A percentile compares a stretch with the other conserved stretches of the same genome.
These are phyloP conservation scores for Quercus robur DNA, from an alignment of 306 rosid genomes.

Conservation along the genomic window DNA sequence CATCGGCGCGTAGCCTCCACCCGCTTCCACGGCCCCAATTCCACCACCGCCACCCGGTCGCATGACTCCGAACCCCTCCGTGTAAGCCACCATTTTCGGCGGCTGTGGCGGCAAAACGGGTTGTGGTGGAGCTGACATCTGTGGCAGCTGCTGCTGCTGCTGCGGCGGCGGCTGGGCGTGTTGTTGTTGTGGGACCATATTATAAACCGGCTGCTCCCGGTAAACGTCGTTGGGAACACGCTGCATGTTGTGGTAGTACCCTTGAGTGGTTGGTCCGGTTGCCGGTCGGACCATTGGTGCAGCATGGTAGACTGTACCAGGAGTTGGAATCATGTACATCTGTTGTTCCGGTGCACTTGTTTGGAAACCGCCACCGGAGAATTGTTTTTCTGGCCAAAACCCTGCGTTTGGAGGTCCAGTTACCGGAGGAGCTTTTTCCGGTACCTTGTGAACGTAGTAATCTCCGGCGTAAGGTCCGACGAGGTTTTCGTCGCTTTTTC, in stretches of 20 bases:
- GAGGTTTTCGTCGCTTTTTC: slow-evolving; percentile 52
- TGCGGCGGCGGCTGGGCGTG: too few species aligned
- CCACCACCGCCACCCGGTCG: slow-evolving; percentile 32
- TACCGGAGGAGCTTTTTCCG: slow-evolving; percentile 42
- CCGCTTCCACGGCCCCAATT: slow-evolving; percentile 26
- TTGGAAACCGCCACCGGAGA: slow-evolving; percentile 40
- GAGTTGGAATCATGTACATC: slow-evolving; percentile 58
- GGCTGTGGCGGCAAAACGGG: slow-evolving; percentile 41
- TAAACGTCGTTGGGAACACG: slow-evolving; percentile 57
- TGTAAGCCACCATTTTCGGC: slow-evolving; percentile 38
- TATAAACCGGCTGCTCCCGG: slow-evolving; percentile 73
- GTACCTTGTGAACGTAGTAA: slow-evolving; percentile 46
- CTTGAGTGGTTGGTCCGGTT: slow-evolving; percentile 40
- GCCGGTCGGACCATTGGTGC: slow-evolving; percentile 53
- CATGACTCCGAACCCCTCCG: slow-evolving; percentile 52
- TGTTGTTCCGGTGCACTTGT: slow-evolving; percentile 44
- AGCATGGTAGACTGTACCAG: slow-evolving; percentile 47
- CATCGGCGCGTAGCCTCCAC: slow-evolving; percentile 30
- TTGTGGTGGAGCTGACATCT: slow-evolving; percentile 23
- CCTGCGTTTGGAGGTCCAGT: slow-evolving; percentile 23
- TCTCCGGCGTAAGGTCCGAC: slow-evolving; percentile 57
- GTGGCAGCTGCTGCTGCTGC: slow-evolving; percentile 26
- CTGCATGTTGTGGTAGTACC: slow-evolving; percentile 61
- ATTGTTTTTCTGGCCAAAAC: slow-evolving; percentile 66
- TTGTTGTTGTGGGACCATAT: slow-evolving; percentile 22